Evolutionary conservation across 1,284 basidiomycete species (phyloP).

Genomic region (Ceratobasidium sp.): DNA sequence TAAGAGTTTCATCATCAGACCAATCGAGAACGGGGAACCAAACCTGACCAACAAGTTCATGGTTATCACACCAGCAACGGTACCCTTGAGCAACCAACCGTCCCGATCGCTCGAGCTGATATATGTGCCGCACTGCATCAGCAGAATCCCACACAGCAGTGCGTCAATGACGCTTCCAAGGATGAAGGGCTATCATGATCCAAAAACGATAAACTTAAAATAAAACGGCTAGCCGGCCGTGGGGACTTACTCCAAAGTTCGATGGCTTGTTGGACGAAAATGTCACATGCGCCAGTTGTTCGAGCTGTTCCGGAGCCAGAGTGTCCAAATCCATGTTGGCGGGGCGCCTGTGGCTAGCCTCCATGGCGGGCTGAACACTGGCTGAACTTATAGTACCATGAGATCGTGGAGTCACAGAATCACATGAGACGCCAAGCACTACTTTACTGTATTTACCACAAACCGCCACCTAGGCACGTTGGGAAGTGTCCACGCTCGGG

Average conservation of each 20-base stretch:
- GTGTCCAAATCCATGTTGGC: background rate
- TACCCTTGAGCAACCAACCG: background rate
- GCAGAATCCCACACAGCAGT: background rate
- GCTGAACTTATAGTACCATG: no score
- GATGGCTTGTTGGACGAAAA: background rate
- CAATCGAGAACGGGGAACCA: background rate
- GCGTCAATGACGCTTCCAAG: slow-evolving; percentile 6
- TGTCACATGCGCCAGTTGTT: background rate
- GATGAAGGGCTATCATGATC: slow-evolving; percentile 4
- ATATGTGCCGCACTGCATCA: slow-evolving; percentile 26
- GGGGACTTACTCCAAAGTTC: background rate
- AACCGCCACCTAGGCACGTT: no score
- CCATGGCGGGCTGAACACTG: no score
- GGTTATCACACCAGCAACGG: background rate
- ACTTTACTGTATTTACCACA: no score
- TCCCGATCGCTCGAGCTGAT: slow-evolving; percentile 2
- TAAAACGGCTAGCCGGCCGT: background rate
- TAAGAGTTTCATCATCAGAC: background rate
- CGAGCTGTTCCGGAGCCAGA: background rate
- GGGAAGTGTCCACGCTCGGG: no score
- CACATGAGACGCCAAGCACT: no score
- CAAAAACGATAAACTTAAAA: background rate
- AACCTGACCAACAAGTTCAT: slow-evolving; percentile 17
- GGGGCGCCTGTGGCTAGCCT: no score
- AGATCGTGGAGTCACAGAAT: no score